Conservation (phyloP, 73 alveolate genomes). For the Tetrahymena borealis region DNA sequence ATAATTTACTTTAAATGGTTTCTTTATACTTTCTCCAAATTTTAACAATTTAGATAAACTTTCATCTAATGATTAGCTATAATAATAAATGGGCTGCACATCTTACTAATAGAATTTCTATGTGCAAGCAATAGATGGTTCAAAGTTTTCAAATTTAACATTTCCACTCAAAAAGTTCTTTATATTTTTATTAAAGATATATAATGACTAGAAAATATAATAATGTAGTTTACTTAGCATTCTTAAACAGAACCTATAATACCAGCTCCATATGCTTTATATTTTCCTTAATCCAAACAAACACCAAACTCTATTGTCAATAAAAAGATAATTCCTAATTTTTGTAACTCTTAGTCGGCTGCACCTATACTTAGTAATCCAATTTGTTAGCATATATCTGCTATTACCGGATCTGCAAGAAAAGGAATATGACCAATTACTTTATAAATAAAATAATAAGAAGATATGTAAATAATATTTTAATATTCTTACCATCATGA, state of each 20-base stretch:
- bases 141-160: conserved; percentile 15
- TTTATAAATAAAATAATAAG: neutral
- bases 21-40: conserved; percentile 2
- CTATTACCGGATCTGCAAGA: conserved; percentile 53
- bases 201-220: neutral
- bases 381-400: conserved; percentile 61
- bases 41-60: neutral
- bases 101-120: neutral
- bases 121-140: conserved; percentile 15
- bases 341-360: neutral
- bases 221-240: neutral
- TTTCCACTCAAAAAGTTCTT: too few relatives aligned
- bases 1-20: conserved; percentile 8
- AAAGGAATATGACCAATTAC: conserved; percentile 69
- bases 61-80: conserved; percentile 9
- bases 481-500: too few relatives aligned
- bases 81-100: conserved; percentile 8
- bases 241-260: conserved; percentile 8
- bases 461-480: too few relatives aligned
- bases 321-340: conserved; percentile 19
- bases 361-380: conserved; percentile 67
- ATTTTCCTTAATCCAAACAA: conserved; percentile 5
- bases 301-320: conserved; percentile 26
- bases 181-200: too few relatives aligned
- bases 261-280: conserved; percentile 33